phyloP scores from a whole-genome alignment of 345 rosid species.

The Rhodamnia argentea region DNA sequence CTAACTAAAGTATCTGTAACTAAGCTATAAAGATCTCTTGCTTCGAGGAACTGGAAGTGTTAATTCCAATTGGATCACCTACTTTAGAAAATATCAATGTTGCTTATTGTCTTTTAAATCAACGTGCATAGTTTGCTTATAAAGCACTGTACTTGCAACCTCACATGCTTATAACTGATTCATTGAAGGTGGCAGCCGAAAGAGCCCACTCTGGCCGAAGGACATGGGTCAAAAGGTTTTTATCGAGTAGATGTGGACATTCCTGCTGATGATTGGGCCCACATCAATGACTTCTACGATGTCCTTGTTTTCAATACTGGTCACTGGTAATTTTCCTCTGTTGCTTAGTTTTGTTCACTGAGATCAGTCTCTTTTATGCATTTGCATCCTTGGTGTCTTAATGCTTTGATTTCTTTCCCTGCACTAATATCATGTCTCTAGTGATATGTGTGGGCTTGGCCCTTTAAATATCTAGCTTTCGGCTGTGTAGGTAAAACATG shows the following conservation, averaged over 20 bases:
- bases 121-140: not conserved
- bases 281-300: slow-evolving; percentile 55
- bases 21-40: not conserved
- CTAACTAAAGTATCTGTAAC: not conserved
- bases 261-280: slow-evolving; percentile 82
- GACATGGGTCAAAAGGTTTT: slow-evolving; percentile 38
- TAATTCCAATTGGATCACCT: not conserved
- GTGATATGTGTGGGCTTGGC: not conserved
- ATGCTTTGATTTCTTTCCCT: not conserved
- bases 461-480: not conserved
- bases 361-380: not conserved
- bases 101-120: not conserved
- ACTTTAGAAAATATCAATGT: not conserved
- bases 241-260: slow-evolving; percentile 81
- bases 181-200: slow-evolving; percentile 76
- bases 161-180: slow-evolving; percentile 42
- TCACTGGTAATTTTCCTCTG: slow-evolving; percentile 56
- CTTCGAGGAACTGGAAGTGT: not conserved
- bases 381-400: not conserved
- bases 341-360: not conserved
- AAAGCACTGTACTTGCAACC: slow-evolving; percentile 3
- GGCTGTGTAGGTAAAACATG: not conserved
- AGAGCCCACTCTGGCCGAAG: slow-evolving; percentile 15
- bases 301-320: slow-evolving; percentile 86
- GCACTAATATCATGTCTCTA: not conserved